phyloP scores from a whole-genome alignment of 2,329 filamentous ascomycete genomes.

The Ascochyta lentis region DNA sequence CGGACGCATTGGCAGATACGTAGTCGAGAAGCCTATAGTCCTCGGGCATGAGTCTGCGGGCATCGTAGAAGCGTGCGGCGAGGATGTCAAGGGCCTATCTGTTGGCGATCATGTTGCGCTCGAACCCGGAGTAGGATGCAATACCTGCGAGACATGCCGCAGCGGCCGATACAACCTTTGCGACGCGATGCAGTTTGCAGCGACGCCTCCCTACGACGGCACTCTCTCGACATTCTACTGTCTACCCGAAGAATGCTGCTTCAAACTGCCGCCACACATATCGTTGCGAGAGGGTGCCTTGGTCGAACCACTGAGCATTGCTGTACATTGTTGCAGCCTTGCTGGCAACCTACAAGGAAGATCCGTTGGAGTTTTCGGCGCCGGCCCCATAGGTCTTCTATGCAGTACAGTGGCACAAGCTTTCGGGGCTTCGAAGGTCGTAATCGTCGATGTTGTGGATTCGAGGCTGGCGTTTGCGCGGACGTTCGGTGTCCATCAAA shows the following conservation, averaged over 20 bases:
- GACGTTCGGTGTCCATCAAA: conserved; percentile 13
- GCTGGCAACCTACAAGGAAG: conserved; percentile 48
- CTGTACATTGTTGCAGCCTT: conserved; percentile 40
- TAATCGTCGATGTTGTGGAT: conserved; percentile 15
- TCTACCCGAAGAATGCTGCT: conserved; percentile 34
- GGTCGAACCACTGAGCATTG: conserved; percentile 36
- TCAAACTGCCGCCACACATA: conserved; percentile 33
- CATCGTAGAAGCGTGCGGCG: conserved; percentile 28
- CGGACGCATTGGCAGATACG: conserved; percentile 32
- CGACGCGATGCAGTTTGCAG: conserved; percentile 30
- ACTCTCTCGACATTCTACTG: conserved; percentile 35
- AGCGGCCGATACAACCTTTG: conserved; percentile 34
- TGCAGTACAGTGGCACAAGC: conserved; percentile 20
- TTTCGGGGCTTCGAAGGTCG: conserved; percentile 19
- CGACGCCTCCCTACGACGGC: conserved; percentile 35
- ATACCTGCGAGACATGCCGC: conserved; percentile 27
- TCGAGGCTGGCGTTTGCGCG: conserved; percentile 17
- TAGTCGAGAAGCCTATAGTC: conserved; percentile 32
- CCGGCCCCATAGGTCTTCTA: conserved; percentile 26
- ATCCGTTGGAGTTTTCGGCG: conserved; percentile 18
- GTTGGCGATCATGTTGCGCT: conserved; percentile 38
- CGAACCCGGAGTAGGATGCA: conserved; percentile 34
- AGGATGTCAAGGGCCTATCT: conserved; percentile 30
- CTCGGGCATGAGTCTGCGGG: conserved; percentile 41
- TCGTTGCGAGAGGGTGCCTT: conserved; percentile 34